These are phyloP conservation scores for Xylaria sp. DNA, from an alignment of 2,329 filamentous ascomycete genomes.

Conservation along the genomic window DNA sequence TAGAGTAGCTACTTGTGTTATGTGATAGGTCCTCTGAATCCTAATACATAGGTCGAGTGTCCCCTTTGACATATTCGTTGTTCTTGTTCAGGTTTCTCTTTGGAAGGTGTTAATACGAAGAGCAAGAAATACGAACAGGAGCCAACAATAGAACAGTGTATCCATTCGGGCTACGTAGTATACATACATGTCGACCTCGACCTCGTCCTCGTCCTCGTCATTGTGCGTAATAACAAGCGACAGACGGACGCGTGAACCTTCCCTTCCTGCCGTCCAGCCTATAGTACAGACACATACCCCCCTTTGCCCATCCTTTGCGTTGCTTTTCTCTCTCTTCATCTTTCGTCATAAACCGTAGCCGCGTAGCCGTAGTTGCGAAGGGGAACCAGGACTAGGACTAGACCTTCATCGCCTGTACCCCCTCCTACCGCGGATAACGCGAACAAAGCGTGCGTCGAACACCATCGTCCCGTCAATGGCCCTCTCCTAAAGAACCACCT, in stretches of 20 bases:
- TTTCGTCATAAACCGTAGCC: neutral
- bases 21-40: no score
- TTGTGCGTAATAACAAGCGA: slow-evolving; percentile 5
- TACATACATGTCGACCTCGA: slow-evolving; percentile 18
- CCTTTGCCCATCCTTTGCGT: neutral
- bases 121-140: no score
- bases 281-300: slow-evolving; percentile 18
- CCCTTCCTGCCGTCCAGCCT: neutral
- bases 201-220: slow-evolving; percentile 1
- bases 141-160: neutral
- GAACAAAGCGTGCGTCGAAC: slow-evolving; percentile 35
- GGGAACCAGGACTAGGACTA: no score
- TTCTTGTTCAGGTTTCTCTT: no score
- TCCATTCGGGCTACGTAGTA: slow-evolving; percentile 17
- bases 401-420: slow-evolving; percentile 19
- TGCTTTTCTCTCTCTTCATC: neutral
- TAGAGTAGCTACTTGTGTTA: no score
- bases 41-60: no score
- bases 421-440: slow-evolving; percentile 29
- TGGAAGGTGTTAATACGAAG: no score
- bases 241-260: neutral
- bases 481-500: slow-evolving; percentile 50
- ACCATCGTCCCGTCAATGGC: slow-evolving; percentile 30
- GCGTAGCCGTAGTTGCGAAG: neutral
- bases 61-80: no score